Evolutionary conservation across 345 rosid genomes (phyloP).

Genomic region (Dimocarpus longan): DNA sequence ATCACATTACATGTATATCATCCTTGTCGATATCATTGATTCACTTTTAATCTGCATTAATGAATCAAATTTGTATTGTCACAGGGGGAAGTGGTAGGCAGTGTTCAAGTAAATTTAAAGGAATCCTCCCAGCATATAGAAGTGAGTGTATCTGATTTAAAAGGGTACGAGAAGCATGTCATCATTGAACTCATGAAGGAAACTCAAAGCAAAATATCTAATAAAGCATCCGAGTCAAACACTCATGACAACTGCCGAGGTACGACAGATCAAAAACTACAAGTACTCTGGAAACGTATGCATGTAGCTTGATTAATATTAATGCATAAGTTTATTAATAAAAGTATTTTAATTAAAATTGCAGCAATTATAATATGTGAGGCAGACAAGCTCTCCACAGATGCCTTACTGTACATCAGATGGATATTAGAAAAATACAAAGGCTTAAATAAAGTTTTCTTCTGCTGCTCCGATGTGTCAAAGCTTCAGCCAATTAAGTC

Average conservation of each 20-base stretch:
- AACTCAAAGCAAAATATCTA: conserved; percentile 27
- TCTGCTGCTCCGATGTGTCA: conserved; percentile 59
- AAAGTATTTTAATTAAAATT: background rate
- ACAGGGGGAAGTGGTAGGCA: conserved; percentile 52
- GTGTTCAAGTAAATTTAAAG: conserved; percentile 42
- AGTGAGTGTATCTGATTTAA: conserved; percentile 53
- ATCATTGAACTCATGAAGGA: conserved; percentile 63
- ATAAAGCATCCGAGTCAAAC: conserved; percentile 16
- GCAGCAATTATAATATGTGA: conserved; percentile 55
- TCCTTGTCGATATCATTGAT: background rate
- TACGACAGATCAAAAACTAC: conserved; percentile 7
- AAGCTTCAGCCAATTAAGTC: conserved; percentile 54
- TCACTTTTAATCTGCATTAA: background rate
- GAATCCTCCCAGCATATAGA: conserved; percentile 53
- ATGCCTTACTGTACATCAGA: conserved; percentile 51
- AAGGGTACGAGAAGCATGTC: conserved; percentile 64
- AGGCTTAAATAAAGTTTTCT: conserved; percentile 49
- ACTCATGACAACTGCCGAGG: conserved; percentile 35
- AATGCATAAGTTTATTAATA: no score
- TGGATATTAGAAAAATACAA: conserved; percentile 59
- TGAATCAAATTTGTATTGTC: background rate
- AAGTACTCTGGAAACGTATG: no score
- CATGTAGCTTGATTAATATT: no score
- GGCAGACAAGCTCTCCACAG: conserved; percentile 56
- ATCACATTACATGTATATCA: background rate